A percentile compares a stretch with the other conserved stretches of the same genome.
These are phyloP conservation scores for Tolypocladium inflatum DNA, from an alignment of 2,329 filamentous ascomycete species.

Conservation along the genomic window DNA sequence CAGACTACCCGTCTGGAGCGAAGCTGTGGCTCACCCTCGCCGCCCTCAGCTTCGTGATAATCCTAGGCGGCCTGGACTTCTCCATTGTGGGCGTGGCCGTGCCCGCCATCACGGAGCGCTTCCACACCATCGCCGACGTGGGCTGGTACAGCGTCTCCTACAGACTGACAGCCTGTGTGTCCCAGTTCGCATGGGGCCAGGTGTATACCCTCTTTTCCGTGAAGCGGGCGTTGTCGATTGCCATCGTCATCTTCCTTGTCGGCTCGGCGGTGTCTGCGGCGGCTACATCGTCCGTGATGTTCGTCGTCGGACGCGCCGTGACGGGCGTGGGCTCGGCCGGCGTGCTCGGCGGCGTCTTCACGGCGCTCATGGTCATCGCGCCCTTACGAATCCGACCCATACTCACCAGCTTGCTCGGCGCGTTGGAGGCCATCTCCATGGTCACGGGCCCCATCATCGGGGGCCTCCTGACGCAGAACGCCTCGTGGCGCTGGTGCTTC, in stretches of 20 bases:
- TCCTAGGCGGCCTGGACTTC: slow-evolving; percentile 12
- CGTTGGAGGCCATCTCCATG: not conserved
- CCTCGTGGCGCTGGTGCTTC: not conserved
- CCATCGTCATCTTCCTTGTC: slow-evolving; percentile 30
- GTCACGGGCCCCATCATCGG: not conserved
- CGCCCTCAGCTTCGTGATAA: not conserved
- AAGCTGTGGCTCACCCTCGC: not conserved
- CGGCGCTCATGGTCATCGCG: not conserved
- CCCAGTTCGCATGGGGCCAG: slow-evolving; percentile 18
- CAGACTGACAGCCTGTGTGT: slow-evolving; percentile 29
- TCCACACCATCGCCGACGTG: slow-evolving; percentile 12
- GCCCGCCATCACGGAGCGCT: slow-evolving; percentile 16
- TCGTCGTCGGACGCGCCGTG: not conserved
- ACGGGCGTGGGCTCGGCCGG: not conserved
- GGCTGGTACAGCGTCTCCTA: slow-evolving; percentile 18
- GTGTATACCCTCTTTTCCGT: not conserved
- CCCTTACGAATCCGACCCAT: not conserved
- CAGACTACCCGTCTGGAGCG: not conserved
- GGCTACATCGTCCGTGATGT: not conserved
- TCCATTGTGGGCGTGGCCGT: slow-evolving; percentile 13
- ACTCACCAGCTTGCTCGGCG: not conserved
- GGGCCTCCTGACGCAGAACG: not conserved
- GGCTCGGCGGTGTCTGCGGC: slow-evolving; percentile 35
- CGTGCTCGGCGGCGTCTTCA: not conserved
- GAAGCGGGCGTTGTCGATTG: slow-evolving; percentile 21